Percentiles rank a stretch among this genome's conserved stretches.
These are phyloP conservation scores for Dioscorea dumetorum DNA, from an alignment of 106 monocot species.

Conservation along the genomic window DNA sequence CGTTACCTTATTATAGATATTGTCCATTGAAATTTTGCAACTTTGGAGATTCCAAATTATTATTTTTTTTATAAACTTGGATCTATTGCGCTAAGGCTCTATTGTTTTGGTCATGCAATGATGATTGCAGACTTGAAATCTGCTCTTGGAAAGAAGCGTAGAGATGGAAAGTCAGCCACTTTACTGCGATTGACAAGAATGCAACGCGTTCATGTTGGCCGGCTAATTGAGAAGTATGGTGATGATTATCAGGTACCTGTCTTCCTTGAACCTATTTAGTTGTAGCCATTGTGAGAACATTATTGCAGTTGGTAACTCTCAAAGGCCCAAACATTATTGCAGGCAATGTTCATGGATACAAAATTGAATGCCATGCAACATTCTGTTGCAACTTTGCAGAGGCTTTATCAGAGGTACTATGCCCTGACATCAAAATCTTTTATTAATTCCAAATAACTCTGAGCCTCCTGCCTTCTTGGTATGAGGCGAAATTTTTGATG, in stretches of 20 bases:
- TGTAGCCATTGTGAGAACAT: neutral
- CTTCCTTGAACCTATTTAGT: neutral
- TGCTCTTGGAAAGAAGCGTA: conserved; percentile 77
- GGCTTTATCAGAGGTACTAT: conserved; percentile 47
- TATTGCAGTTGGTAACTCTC: no score
- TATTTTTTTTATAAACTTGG: no score
- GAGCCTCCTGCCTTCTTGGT: no score
- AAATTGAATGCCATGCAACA: conserved; percentile 70
- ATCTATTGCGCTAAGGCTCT: no score
- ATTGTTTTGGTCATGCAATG: no score
- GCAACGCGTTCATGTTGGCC: conserved; percentile 58
- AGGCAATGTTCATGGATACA: conserved; percentile 81
- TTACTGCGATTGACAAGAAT: conserved; percentile 56
- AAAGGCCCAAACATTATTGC: neutral
- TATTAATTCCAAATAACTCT: no score
- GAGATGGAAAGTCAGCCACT: conserved; percentile 63
- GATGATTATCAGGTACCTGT: conserved; percentile 71
- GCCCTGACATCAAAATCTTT: neutral
- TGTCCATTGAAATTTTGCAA: no score
- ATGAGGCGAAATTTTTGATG: no score
- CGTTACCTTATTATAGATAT: no score
- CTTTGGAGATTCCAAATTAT: no score
- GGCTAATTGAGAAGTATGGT: conserved; percentile 66
- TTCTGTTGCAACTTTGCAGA: conserved; percentile 44
- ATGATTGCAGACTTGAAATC: conserved; percentile 54